These are phyloP conservation scores for Citeromyces hawaiiensis DNA, from an alignment of 1,139 yeast genomes.

Conservation along the genomic window DNA sequence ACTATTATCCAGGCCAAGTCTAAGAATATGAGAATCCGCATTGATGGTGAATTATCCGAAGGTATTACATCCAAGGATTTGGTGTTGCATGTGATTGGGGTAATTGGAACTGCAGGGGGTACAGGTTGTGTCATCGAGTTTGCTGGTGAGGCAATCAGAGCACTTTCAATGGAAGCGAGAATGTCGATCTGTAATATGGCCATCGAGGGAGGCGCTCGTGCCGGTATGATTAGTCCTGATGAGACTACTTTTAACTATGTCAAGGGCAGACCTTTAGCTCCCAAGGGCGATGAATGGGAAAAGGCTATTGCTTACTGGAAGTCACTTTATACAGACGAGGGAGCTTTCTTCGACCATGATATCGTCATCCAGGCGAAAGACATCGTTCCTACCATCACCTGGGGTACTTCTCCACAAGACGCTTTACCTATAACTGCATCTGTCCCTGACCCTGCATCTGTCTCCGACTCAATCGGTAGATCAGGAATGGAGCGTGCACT, in stretches of 20 bases:
- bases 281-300: slow-evolving; percentile 88
- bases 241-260: slow-evolving; percentile 76
- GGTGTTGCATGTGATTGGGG: slow-evolving; percentile 87
- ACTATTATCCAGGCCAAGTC: slow-evolving; percentile 90
- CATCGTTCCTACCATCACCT: slow-evolving; percentile 89
- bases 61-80: slow-evolving; percentile 95
- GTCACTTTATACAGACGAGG: slow-evolving; percentile 75
- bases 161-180: slow-evolving; percentile 93
- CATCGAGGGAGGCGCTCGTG: slow-evolving; percentile 98
- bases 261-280: slow-evolving; percentile 90
- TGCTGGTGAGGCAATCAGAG: slow-evolving; percentile 88
- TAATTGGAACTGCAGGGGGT: slow-evolving; percentile 99
- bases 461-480: slow-evolving; percentile 61
- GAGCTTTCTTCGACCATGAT: slow-evolving; percentile 79
- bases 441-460: slow-evolving; percentile 79
- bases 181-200: slow-evolving; percentile 99
- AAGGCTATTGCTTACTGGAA: slow-evolving; percentile 89
- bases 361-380: slow-evolving; percentile 73
- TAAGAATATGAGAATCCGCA: slow-evolving; percentile 83
- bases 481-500: slow-evolving; percentile 87
- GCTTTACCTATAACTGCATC: slow-evolving; percentile 85
- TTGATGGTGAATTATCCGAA: slow-evolving; percentile 69
- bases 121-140: slow-evolving; percentile 95
- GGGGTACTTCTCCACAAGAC: slow-evolving; percentile 99
- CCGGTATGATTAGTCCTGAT: slow-evolving; percentile 98